Evolutionary conservation across 176 grass and related monocot genomes (phyloP).

Genomic region (Leersia perrieri): DNA sequence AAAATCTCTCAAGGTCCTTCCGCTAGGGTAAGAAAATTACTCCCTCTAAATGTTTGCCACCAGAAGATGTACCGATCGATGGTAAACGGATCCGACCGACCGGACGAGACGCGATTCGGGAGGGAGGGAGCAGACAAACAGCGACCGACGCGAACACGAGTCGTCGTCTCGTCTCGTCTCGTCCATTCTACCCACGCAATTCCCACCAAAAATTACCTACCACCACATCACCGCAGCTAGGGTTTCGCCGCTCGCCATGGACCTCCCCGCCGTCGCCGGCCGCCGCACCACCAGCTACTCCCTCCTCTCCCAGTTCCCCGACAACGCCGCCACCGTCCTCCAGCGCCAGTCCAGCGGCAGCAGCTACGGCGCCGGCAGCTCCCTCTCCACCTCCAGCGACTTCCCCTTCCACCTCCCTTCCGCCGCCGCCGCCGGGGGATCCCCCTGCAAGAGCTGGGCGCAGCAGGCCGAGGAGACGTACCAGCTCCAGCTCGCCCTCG

Average conservation of each 20-base stretch:
- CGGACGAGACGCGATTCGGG: no score
- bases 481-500: conserved; percentile 90
- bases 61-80: no score
- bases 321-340: conserved; percentile 36
- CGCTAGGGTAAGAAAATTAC: no score
- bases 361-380: conserved; percentile 90
- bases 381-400: conserved; percentile 69
- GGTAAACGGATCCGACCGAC: no score
- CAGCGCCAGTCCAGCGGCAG: conserved; percentile 95
- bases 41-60: no score
- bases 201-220: conserved; percentile 2
- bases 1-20: no score
- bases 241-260: conserved; percentile 26
- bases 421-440: conserved; percentile 20
- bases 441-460: conserved; percentile 87
- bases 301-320: conserved; percentile 55
- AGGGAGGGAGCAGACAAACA: no score
- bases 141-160: no score
- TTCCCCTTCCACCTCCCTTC: conserved; percentile 46
- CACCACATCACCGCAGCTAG: neutral
- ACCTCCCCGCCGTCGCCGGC: conserved; percentile 27
- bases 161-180: no score
- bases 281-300: conserved; percentile 51
- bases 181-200: no score
- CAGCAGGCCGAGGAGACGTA: conserved; percentile 99